Evolutionary conservation across 768 basidiomycete species (phyloP).

Genomic region (Cystofilobasidium ferigula): DNA sequence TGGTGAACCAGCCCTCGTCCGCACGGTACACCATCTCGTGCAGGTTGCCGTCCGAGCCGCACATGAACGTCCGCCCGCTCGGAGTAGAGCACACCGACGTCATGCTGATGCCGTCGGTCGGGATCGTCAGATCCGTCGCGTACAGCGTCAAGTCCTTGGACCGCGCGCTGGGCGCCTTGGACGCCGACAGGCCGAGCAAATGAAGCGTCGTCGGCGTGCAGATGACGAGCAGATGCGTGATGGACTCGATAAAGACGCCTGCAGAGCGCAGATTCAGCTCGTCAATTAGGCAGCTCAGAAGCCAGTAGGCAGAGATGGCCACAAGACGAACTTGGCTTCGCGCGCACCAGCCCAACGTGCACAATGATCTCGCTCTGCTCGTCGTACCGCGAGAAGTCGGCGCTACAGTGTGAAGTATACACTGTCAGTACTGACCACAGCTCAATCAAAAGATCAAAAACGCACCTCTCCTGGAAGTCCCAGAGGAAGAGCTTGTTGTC

Average conservation of each 20-base stretch:
- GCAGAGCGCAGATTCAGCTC: slow-evolving; percentile 4
- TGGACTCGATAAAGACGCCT: slow-evolving; percentile 81
- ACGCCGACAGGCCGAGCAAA: slow-evolving; percentile 59
- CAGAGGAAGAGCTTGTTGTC: slow-evolving; percentile 90
- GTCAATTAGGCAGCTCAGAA: not conserved
- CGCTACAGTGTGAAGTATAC: slow-evolving; percentile 42
- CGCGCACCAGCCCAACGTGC: slow-evolving; percentile 74
- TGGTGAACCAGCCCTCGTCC: slow-evolving; percentile 84
- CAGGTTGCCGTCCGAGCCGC: slow-evolving; percentile 65
- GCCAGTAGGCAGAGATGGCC: not conserved
- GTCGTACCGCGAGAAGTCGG: slow-evolving; percentile 80
- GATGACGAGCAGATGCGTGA: slow-evolving; percentile 74
- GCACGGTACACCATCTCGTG: slow-evolving; percentile 89
- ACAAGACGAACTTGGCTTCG: slow-evolving; percentile 48
- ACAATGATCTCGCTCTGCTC: slow-evolving; percentile 85
- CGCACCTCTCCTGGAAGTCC: slow-evolving; percentile 91
- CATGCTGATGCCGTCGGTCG: slow-evolving; percentile 70
- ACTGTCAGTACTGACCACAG: too few relatives aligned
- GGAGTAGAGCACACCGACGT: slow-evolving; percentile 63
- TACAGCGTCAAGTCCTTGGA: slow-evolving; percentile 76
- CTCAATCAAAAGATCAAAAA: slow-evolving; percentile 10
- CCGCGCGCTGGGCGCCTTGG: slow-evolving; percentile 29
- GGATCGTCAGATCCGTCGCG: slow-evolving; percentile 70
- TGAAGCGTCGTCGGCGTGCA: slow-evolving; percentile 74
- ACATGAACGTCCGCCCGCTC: slow-evolving; percentile 85